These are phyloP conservation scores for Neonectria faginata DNA, from an alignment of 2,329 filamentous ascomycete genomes.

Conservation along the genomic window DNA sequence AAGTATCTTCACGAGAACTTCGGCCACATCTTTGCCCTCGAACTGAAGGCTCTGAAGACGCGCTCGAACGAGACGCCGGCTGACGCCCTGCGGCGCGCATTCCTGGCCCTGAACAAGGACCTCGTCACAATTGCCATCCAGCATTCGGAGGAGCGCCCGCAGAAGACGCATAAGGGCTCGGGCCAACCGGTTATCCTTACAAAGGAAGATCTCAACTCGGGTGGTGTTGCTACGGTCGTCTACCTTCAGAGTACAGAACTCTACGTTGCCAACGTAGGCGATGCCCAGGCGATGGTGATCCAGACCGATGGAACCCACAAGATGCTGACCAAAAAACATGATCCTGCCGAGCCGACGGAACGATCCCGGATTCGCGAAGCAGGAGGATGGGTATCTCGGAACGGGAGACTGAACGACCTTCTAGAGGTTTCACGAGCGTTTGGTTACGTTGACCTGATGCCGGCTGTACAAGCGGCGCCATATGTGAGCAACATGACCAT, in stretches of 20 bases:
- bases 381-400: conserved; percentile 94
- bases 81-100: conserved; percentile 88
- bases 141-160: conserved; percentile 78
- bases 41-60: conserved; percentile 79
- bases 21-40: conserved; percentile 82
- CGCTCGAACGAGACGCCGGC: conserved; percentile 78
- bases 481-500: conserved; percentile 83
- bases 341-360: conserved; percentile 87
- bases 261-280: conserved; percentile 94
- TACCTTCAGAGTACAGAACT: conserved; percentile 92
- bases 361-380: conserved; percentile 91
- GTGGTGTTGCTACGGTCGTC: conserved; percentile 90
- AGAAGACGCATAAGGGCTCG: conserved; percentile 76
- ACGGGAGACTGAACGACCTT: conserved; percentile 91
- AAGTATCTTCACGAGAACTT: conserved; percentile 98
- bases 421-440: conserved; percentile 95
- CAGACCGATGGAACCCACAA: conserved; percentile 86
- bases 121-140: conserved; percentile 86
- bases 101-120: conserved; percentile 92
- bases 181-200: conserved; percentile 80
- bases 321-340: conserved; percentile 90
- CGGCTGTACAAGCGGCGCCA: conserved; percentile 91
- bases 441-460: conserved; percentile 92
- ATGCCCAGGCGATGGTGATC: conserved; percentile 95
- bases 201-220: conserved; percentile 89